A percentile compares a stretch with the other conserved stretches of the same genome.
Conservation (phyloP, 345 rosid species). For the Brassica napus region Da-Ae NC_063446.1:8801501-8802000, state of each 20-base stretch:
- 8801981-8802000: not conserved
- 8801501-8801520: not conserved
- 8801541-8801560: conserved; percentile 5
- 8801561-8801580: conserved; percentile 9
- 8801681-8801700: not conserved
- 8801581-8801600: conserved; percentile 9
- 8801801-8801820: not conserved
- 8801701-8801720: not conserved
- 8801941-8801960: too few relatives aligned
- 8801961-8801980: too few relatives aligned
- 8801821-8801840: not conserved
- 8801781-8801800: not conserved
- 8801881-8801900: too few relatives aligned
- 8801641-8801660: conserved; percentile 4
- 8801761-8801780: not conserved
- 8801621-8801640: conserved; percentile 11
- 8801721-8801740: not conserved
- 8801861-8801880: too few relatives aligned
- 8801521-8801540: not conserved
- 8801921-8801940: too few relatives aligned
- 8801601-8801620: not conserved
- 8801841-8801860: too few relatives aligned
- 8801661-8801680: conserved; percentile 27
- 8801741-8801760: not conserved
- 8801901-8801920: too few relatives aligned